These are phyloP conservation scores for Tricladium varicosporioides DNA, from an alignment of 2,329 filamentous ascomycete genomes.

Conservation along the genomic window DNA sequence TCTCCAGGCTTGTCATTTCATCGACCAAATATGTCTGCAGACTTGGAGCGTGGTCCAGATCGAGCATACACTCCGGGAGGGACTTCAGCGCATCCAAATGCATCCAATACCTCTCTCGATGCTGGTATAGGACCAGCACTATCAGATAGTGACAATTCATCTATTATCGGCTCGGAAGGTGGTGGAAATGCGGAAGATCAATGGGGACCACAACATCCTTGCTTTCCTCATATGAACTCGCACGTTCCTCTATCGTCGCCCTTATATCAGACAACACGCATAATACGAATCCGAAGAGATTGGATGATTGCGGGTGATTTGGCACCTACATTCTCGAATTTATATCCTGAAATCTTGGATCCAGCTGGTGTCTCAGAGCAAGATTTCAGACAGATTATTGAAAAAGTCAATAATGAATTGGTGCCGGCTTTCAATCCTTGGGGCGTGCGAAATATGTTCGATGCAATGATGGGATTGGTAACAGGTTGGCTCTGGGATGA, in stretches of 20 bases:
- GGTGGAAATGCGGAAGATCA: slow-evolving; percentile 61
- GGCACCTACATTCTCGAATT: slow-evolving; percentile 88
- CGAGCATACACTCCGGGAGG: slow-evolving; percentile 23
- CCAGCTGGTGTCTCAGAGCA: slow-evolving; percentile 77
- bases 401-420: slow-evolving; percentile 77
- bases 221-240: slow-evolving; percentile 89
- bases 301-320: slow-evolving; percentile 89
- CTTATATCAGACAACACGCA: slow-evolving; percentile 74
- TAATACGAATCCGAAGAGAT: slow-evolving; percentile 88
- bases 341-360: slow-evolving; percentile 95
- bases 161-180: slow-evolving; percentile 31
- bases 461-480: slow-evolving; percentile 73
- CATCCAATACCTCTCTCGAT: slow-evolving; percentile 26
- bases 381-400: slow-evolving; percentile 80
- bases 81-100: slow-evolving; percentile 26
- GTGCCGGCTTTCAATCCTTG: slow-evolving; percentile 79
- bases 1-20: slow-evolving; percentile 27
- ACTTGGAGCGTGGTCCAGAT: slow-evolving; percentile 32
- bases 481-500: slow-evolving; percentile 98
- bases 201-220: slow-evolving; percentile 93
- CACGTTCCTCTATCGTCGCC: slow-evolving; percentile 78
- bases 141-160: slow-evolving; percentile 34
- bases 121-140: slow-evolving; percentile 31
- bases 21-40: slow-evolving; percentile 27
- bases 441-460: slow-evolving; percentile 72